phyloP scores from a whole-genome alignment of 805 yeast genomes.

The Yamadazyma takamatsuzukensis region DNA sequence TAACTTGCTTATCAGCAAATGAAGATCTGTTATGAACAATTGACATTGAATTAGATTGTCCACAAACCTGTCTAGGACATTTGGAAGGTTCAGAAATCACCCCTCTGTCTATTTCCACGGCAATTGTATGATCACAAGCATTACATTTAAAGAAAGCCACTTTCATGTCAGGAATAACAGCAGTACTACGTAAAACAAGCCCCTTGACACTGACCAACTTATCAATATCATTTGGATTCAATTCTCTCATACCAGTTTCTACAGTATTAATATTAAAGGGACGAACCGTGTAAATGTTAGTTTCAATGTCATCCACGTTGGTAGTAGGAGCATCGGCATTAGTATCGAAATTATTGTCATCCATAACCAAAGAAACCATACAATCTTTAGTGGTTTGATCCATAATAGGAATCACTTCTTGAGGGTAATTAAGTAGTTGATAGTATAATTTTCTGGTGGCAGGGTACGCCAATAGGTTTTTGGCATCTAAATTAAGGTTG shows the following conservation, averaged over 20 bases:
- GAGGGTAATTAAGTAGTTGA: constrained; percentile 89
- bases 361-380: constrained; percentile 69
- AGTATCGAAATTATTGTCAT: constrained; percentile 25
- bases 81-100: constrained; percentile 87
- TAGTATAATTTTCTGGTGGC: constrained; percentile 75
- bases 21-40: constrained; percentile 87
- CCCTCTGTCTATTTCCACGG: constrained; percentile 92
- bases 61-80: constrained; percentile 89
- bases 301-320: constrained; percentile 67
- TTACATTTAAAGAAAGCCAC: constrained; percentile 93
- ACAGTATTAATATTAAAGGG: constrained; percentile 76
- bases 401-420: constrained; percentile 96
- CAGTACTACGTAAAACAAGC: constrained; percentile 79
- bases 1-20: constrained; percentile 93
- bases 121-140: constrained; percentile 89
- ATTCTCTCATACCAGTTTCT: constrained; percentile 79
- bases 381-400: constrained; percentile 93
- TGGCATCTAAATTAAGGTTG: constrained; percentile 80
- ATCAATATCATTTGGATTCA: constrained; percentile 93
- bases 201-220: constrained; percentile 90
- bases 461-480: constrained; percentile 71
- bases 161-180: constrained; percentile 96
- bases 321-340: constrained; percentile 28
- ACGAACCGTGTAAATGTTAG: constrained; percentile 78
- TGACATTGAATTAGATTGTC: constrained; percentile 81